Evolutionary conservation across 768 basidiomycete genomes (phyloP).

Genomic region (Lactarius indigo): DNA sequence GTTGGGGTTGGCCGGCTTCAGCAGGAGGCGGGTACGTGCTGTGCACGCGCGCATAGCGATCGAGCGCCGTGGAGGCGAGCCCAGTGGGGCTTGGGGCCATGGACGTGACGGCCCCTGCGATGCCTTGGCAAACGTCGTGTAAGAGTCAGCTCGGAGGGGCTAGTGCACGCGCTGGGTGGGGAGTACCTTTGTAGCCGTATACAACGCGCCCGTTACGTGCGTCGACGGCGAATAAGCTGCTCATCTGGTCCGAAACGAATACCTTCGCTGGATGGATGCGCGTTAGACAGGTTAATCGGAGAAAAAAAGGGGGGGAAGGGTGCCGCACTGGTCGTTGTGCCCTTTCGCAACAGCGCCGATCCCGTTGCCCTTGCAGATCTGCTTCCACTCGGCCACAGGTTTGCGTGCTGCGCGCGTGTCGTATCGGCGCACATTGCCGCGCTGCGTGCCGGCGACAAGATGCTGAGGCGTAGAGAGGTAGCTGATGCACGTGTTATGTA

Average conservation of each 20-base stretch:
- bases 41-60: slow-evolving; percentile 71
- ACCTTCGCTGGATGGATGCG: slow-evolving; percentile 53
- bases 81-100: slow-evolving; percentile 52
- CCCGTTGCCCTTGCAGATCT: slow-evolving; percentile 57
- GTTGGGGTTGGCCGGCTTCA: slow-evolving; percentile 46
- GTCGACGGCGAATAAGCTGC: slow-evolving; percentile 63
- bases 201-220: slow-evolving; percentile 59
- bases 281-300: background rate
- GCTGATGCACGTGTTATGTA: slow-evolving; percentile 67
- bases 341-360: slow-evolving; percentile 59
- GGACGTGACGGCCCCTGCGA: slow-evolving; percentile 68
- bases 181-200: slow-evolving; percentile 64
- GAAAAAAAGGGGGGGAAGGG: background rate
- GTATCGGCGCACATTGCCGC: slow-evolving; percentile 73
- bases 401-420: slow-evolving; percentile 67
- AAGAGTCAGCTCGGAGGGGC: background rate
- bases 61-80: slow-evolving; percentile 61
- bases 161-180: background rate
- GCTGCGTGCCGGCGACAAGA: slow-evolving; percentile 66
- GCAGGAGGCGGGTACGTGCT: slow-evolving; percentile 51
- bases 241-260: slow-evolving; percentile 65
- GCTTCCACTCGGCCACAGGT: slow-evolving; percentile 67
- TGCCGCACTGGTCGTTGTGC: slow-evolving; percentile 53
- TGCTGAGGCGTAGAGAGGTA: slow-evolving; percentile 52
- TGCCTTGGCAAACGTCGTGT: slow-evolving; percentile 39